Base-by-base conservation (phyloP, 257 asterid genomes). In the Ilex aquifolium region DNA sequence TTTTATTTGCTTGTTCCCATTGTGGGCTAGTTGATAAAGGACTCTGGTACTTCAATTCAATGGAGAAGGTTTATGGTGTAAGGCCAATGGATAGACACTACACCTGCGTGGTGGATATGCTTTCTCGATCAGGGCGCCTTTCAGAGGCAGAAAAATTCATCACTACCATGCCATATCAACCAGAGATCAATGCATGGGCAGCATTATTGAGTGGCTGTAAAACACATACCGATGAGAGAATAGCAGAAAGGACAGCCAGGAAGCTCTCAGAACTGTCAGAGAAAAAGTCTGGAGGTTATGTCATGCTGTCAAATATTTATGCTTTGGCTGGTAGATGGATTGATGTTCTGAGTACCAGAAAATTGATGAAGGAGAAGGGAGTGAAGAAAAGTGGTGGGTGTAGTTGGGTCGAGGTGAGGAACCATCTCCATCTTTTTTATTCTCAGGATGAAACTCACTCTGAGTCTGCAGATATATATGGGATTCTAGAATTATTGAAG, bases 1-100 rank as follows among this genome's bases (percentile, higher is more conserved):
- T 85, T 39, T 63, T 90, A 29, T 87, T 87, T 60, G 87, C 92
- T 65, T 90, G 97, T 68, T 85, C 97, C 64, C 97, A 90, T 55
- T 68, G 95, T 56, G 95, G 95, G 16, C 66, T 87, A 15, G 85
- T 87, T 3, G 92, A 85, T 49, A 85, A 61, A 80, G 96, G 95
- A 59, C 78, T 90, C 7, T 13, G 50, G 59, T 82, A 83, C 66
- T 90, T 90, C 66, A 72, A 82, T 65, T 78, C 81, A 12, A 87
- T 87, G 95, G 83, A 79, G 79, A 78, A 76, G 75, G 77, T 79
- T 61, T 83, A 87, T 39, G 77, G 82, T 4, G 59, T 87, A 61
- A 76, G 49, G 59, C 90, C 88, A 42, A 80, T 73, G 2, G 64
- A 67, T 64, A 74, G 85, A 68, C 97, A 90, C 64, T 87, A 80